These are phyloP conservation scores for Yamadazyma ubonensis DNA, from an alignment of 805 yeast species.

Conservation along the genomic window DNA sequence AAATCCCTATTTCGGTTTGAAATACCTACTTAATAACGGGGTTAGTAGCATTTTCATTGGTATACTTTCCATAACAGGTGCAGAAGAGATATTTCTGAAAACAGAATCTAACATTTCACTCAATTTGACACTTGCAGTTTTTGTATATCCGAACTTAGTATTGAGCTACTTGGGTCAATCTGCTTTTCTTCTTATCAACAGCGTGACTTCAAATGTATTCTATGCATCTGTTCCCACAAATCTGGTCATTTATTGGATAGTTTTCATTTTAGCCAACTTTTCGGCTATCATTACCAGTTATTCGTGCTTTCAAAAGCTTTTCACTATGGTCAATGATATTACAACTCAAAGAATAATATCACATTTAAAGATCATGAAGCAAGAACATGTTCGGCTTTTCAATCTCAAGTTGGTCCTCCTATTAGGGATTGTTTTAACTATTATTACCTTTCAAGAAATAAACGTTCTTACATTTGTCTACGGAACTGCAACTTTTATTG, in stretches of 20 bases:
- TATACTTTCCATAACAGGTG: slow-evolving; percentile 57
- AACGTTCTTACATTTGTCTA: slow-evolving; percentile 57
- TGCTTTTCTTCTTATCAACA: slow-evolving; percentile 45
- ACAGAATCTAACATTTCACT: slow-evolving; percentile 52
- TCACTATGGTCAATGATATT: slow-evolving; percentile 51
- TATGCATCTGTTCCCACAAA: slow-evolving; percentile 52
- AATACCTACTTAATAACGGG: slow-evolving; percentile 38
- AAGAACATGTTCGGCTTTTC: slow-evolving; percentile 54
- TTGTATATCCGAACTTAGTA: slow-evolving; percentile 54
- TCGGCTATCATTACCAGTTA: slow-evolving; percentile 61
- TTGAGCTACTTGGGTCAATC: slow-evolving; percentile 59
- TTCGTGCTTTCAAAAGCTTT: slow-evolving; percentile 56
- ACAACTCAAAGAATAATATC: slow-evolving; percentile 58
- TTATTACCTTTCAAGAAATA: slow-evolving; percentile 52
- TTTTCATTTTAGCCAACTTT: slow-evolving; percentile 52
- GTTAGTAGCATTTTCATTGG: slow-evolving; percentile 49
- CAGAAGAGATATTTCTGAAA: slow-evolving; percentile 67
- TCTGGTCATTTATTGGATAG: slow-evolving; percentile 47
- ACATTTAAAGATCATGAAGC: slow-evolving; percentile 43
- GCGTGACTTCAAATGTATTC: slow-evolving; percentile 44
- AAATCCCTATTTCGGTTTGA: slow-evolving; percentile 52
- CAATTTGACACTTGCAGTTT: slow-evolving; percentile 43
- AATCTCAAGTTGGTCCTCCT: slow-evolving; percentile 50
- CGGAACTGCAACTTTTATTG: slow-evolving; percentile 58
- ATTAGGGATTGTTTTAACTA: slow-evolving; percentile 49